Conservation (phyloP, 371 early-diverging fungal species). For the Mortierella sp. region DNA sequence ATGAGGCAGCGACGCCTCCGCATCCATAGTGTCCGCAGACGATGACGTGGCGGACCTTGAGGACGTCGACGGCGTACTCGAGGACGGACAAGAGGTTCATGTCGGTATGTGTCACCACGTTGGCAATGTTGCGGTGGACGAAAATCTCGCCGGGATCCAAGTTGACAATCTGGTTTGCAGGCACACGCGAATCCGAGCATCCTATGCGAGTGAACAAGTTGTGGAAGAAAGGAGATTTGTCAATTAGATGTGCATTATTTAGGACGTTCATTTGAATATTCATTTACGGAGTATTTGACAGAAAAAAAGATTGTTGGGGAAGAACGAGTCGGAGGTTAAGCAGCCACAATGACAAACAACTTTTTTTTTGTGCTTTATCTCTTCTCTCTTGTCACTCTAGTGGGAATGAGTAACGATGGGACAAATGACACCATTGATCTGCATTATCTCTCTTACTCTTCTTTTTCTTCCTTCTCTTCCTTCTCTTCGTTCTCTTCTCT, state of each 20-base stretch:
- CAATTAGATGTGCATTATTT: neutral
- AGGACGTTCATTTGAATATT: neutral
- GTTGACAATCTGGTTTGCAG: conserved; percentile 75
- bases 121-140: conserved; percentile 97
- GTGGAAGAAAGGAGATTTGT: neutral
- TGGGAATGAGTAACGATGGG: neutral
- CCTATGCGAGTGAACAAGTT: conserved; percentile 33
- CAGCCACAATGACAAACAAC: neutral
- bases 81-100: conserved; percentile 86
- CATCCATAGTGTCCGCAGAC: conserved; percentile 95
- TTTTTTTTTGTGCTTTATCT: neutral
- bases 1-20: conserved; percentile 87
- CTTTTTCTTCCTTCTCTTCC: neutral
- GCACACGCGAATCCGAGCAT: conserved; percentile 93
- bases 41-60: conserved; percentile 94
- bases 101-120: conserved; percentile 86
- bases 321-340: neutral
- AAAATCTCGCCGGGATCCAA: conserved; percentile 91
- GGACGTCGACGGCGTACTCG: conserved; percentile 92
- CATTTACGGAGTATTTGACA: conserved; percentile 9
- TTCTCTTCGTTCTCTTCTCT: neutral
- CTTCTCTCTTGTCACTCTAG: conserved; percentile 7
- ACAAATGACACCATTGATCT: conserved; percentile 4
- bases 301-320: conserved; percentile 4
- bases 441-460: neutral